Evolutionary conservation across 2,329 filamentous ascomycete species (phyloP).

Genomic region (Fusarium sublunatum): DNA sequence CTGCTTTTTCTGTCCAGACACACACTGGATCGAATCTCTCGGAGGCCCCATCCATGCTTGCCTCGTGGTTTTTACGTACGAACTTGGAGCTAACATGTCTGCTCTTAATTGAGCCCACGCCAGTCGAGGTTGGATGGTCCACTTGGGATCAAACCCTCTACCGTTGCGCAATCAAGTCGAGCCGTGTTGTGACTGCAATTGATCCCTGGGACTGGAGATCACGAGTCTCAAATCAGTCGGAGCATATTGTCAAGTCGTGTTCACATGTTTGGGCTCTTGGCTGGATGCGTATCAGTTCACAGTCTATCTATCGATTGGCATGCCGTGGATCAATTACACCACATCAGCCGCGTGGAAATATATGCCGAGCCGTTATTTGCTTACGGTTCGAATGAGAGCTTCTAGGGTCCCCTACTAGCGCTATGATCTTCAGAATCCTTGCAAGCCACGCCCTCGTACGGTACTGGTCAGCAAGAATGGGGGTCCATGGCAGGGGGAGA

Average conservation of each 20-base stretch:
- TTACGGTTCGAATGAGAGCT: conserved; percentile 3
- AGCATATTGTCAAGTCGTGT: not conserved
- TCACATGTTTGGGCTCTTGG: conserved; percentile 12
- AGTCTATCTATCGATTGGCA: not conserved
- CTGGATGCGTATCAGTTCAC: not conserved
- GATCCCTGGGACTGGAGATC: conserved; percentile 17
- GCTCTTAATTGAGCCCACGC: conserved; percentile 2
- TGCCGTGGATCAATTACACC: conserved; percentile 7
- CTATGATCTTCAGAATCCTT: conserved; percentile 41
- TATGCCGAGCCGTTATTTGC: conserved; percentile 20
- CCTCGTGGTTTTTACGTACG: conserved; percentile 32
- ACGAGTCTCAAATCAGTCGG: conserved; percentile 1
- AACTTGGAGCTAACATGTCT: conserved; percentile 4
- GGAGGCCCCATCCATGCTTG: conserved; percentile 26
- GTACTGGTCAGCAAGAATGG: conserved; percentile 1
- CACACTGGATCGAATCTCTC: conserved; percentile 3
- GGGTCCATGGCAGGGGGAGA: conserved; percentile 14
- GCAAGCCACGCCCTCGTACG: conserved; percentile 30
- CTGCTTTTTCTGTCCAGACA: conserved; percentile 12
- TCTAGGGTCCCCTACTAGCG: conserved; percentile 34
- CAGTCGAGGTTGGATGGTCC: conserved; percentile 5
- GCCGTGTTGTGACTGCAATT: not conserved
- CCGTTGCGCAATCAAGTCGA: not conserved
- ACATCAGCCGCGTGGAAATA: conserved; percentile 15
- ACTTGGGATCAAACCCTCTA: conserved; percentile 4